Base-by-base conservation (phyloP, 805 yeast species). In the Wickerhamomyces bisporus region DNA sequence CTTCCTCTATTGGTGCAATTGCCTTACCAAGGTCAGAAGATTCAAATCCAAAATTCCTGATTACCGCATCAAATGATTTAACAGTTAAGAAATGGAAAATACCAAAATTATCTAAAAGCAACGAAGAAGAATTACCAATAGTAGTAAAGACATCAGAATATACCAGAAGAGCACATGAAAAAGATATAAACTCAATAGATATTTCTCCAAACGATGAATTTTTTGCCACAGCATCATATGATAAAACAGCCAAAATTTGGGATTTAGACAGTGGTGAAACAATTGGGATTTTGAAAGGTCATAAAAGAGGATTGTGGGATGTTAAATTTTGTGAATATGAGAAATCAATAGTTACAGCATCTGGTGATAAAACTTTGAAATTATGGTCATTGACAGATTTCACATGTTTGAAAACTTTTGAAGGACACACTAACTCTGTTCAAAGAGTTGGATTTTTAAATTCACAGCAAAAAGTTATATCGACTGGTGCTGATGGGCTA, bases 151-250 rank as follows among this genome's bases (percentile, higher is more conserved):
- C 70, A 2, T 84, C 96, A 3, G 87, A 80, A 38, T 93, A 82
- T 60, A 93, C 98, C 0, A 78, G 96, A 68, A 78, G 89, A 54
- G 98, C 97, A 2, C 99, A 93, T 59, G 98, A 93, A 39, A 93
- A 91, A 59, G 96, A 93, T 60, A 93, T 93, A 43, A 94, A 93
- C 53, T 75, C 91, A 3, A 65, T 93, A 37, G 96, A 88, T 47
- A 69, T 93, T 4, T 73, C 97, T n/a, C 95, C 96, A 14, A 86
- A 88, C 54, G 94, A 91, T 60, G 82, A 81, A 46, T 68, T 73
- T 35, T 80, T 93, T 53, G 98, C 96, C 1, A 83, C 97, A 1
- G 98, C 96, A 3, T 85, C 96, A 11, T 95, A 85, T 58, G 99
- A 93, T 61, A 86, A 91, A 53, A 73, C 89, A 2, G 93, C 85